A percentile compares a stretch with the other conserved stretches of the same genome.
phyloP scores from a whole-genome alignment of 176 grass and related monocot species.

The Tillandsia leiboldiana region DNA sequence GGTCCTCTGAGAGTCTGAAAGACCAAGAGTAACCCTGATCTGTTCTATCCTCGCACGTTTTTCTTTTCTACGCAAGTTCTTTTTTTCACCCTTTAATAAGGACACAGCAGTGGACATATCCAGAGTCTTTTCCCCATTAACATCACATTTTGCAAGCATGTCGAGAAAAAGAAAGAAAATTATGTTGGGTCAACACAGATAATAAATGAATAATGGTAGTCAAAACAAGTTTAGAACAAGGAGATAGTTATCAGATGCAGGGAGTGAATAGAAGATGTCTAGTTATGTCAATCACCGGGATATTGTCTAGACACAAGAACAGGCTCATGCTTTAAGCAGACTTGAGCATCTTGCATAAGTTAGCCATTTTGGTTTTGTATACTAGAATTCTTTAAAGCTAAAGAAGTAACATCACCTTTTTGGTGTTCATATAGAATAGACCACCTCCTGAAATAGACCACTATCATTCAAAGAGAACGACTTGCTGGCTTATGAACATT shows the following conservation, averaged over 20 bases:
- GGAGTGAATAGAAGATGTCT: neutral
- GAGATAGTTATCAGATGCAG: neutral
- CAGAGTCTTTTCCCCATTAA: slow-evolving; percentile 42
- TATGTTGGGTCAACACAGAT: neutral
- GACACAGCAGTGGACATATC: slow-evolving; percentile 65
- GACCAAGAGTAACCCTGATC: slow-evolving; percentile 88
- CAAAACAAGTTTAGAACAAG: neutral
- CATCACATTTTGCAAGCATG: slow-evolving; percentile 34
- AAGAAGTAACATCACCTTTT: no score
- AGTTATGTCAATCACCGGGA: neutral
- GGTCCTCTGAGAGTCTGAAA: slow-evolving; percentile 97
- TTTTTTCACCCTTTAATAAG: slow-evolving; percentile 74
- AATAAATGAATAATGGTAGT: neutral
- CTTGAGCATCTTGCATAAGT: no score
- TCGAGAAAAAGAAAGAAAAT: slow-evolving; percentile 16
- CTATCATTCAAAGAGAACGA: no score
- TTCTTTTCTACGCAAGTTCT: slow-evolving; percentile 85
- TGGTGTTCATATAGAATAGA: no score
- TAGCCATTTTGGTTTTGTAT: no score
- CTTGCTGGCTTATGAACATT: no score
- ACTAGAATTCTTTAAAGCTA: no score
- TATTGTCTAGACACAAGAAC: no score
- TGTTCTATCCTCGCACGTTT: slow-evolving; percentile 95
- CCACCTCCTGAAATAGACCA: no score
- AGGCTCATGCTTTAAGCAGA: no score